Base-by-base conservation (phyloP, 257 asterid species). In the Hygrophila difformis region DNA sequence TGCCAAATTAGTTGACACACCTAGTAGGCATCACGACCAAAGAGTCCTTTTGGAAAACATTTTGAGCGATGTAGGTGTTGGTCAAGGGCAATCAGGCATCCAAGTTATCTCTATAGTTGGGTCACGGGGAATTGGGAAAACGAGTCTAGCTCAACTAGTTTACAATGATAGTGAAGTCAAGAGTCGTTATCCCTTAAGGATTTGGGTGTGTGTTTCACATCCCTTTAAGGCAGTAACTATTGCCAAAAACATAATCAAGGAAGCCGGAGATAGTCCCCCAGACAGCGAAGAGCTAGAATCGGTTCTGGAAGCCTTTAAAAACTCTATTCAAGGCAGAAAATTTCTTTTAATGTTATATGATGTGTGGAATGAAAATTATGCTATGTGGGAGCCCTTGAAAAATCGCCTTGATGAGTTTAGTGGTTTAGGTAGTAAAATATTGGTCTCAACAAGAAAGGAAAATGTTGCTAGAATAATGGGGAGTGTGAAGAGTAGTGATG, bases 71-170 rank as follows among this genome's bases (percentile, higher is more conserved):
- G 13, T 65, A 33, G 41, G 28, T 23, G 33, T 18, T 39, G 28
- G 24, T 12, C 13, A 19, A 34, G 56, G 49, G 34, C 23, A 20
- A 51, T n/a, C n/a, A n/a, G 44, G 23, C 1, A 9, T 44, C 26
- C 33, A 48, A 5, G 47, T 59, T 22, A 8, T 62, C 18, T 49
- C 73, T 45, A 17, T 70, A 11, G 70, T 66, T 35, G 77, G 77
- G 12, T 35, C 51, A 26, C 73, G 77, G 12, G 77, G 77, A 6
- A 58, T 70, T 23, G 77, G 77, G 3, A 66, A 65, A 24, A 60
- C 76, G 0, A 60, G 68, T 2, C 69, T 69, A 44, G 76, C 76
- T 2, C 72, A 57, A 36, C 16, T 60, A 42, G 59, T 39, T 14
- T 60, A 60, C 47, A n/a, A 54, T n/a, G 45, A 49, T 47, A 17